phyloP scores from a whole-genome alignment of 2,329 filamentous ascomycete genomes.

The Claviceps sp. region DNA sequence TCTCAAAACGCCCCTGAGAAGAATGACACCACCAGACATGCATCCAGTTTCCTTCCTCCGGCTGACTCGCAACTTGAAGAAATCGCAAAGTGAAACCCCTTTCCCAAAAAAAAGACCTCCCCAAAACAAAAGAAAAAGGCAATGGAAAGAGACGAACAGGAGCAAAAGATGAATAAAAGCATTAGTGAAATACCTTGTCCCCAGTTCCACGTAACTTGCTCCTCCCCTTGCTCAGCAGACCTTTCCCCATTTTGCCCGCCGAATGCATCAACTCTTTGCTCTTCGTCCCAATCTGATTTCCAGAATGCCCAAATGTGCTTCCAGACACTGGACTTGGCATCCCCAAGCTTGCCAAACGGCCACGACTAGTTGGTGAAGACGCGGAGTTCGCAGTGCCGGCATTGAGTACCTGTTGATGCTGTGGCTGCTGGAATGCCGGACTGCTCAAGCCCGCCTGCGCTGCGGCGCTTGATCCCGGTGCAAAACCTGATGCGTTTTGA shows the following conservation, averaged over 20 bases:
- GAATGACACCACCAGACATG: not conserved
- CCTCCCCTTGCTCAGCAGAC: constrained; percentile 79
- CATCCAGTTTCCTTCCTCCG: not conserved
- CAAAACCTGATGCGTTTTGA: constrained; percentile 12
- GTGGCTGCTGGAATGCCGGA: constrained; percentile 29
- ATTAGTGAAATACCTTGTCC: constrained; percentile 80
- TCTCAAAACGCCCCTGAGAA: not conserved
- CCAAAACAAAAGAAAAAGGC: not conserved
- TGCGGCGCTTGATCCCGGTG: constrained; percentile 8
- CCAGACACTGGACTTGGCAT: constrained; percentile 27
- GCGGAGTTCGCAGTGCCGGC: constrained; percentile 20
- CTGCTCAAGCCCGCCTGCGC: constrained; percentile 12
- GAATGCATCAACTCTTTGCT: constrained; percentile 81
- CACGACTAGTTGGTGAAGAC: constrained; percentile 20
- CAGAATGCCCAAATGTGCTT: constrained; percentile 38
- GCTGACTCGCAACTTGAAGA: not conserved
- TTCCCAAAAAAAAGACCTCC: constrained; percentile 2
- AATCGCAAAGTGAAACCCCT: no score
- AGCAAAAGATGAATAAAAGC: constrained; percentile 20
- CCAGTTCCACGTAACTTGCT: constrained; percentile 62
- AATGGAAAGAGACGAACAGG: constrained; percentile 3
- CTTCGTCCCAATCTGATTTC: constrained; percentile 60
- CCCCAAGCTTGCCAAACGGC: constrained; percentile 19
- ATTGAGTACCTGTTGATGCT: constrained; percentile 44
- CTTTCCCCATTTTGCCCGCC: constrained; percentile 81